A percentile compares a stretch with the other conserved stretches of the same genome.
Conservation (phyloP, 2,329 filamentous ascomycete species). For the Aspergillaceae sp. region DNA sequence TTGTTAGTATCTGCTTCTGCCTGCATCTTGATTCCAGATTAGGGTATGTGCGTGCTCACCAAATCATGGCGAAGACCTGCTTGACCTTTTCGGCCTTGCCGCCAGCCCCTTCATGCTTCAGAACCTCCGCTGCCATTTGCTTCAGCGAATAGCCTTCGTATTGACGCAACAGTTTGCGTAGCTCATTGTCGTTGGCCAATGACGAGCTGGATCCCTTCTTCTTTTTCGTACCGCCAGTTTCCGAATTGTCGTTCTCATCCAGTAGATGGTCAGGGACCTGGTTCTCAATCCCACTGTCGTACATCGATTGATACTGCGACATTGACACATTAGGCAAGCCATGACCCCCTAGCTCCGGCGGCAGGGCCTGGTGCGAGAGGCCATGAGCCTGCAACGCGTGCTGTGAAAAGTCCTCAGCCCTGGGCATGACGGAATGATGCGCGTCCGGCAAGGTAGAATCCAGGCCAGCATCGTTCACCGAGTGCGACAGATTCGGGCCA, state of each 20-base stretch:
- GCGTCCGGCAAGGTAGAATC: constrained; percentile 31
- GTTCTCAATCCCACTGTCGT: constrained; percentile 36
- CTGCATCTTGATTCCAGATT: background rate
- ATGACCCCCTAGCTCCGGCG: constrained; percentile 26
- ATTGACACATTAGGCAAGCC: constrained; percentile 24
- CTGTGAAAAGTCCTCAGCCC: constrained; percentile 29
- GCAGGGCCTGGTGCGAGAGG: constrained; percentile 28
- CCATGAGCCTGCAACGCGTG: constrained; percentile 28
- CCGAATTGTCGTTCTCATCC: constrained; percentile 37
- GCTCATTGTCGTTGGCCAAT: constrained; percentile 42
- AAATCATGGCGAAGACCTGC: constrained; percentile 46
- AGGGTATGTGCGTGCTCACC: constrained; percentile 25
- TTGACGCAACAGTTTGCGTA: constrained; percentile 39
- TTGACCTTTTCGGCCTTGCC: constrained; percentile 45
- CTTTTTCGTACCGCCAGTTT: constrained; percentile 37
- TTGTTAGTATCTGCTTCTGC: background rate
- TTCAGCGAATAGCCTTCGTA: constrained; percentile 39
- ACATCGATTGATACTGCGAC: constrained; percentile 32
- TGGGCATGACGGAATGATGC: constrained; percentile 27
- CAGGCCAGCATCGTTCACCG: constrained; percentile 26
- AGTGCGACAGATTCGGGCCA: constrained; percentile 35
- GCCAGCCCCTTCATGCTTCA: constrained; percentile 42
- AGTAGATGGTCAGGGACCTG: constrained; percentile 32
- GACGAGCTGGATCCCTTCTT: constrained; percentile 41
- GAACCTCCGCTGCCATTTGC: constrained; percentile 41